A percentile compares a stretch with the other conserved stretches of the same genome.
These are phyloP conservation scores for Agarophyton chilense DNA, from an alignment of 23 red algal species.

Conservation along the genomic window DNA sequence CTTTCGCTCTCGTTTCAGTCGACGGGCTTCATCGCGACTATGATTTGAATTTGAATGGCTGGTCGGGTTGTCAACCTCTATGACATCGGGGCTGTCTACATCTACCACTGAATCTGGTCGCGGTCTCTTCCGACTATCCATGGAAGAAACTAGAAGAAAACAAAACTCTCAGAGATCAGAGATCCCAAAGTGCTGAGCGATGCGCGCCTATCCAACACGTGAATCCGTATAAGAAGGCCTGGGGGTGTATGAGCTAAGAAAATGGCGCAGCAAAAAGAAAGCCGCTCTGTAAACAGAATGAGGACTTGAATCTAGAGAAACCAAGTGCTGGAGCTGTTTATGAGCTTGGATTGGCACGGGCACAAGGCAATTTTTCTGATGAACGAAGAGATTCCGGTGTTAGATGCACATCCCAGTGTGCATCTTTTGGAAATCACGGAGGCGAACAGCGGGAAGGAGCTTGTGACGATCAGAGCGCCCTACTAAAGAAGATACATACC, in stretches of 20 bases:
- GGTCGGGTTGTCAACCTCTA: background rate
- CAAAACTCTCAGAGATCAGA: background rate
- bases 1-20: conserved; percentile 37
- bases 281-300: background rate
- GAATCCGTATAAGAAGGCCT: background rate
- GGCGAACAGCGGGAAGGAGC: too few species aligned
- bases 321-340: too few species aligned
- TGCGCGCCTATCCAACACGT: background rate
- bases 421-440: too few species aligned
- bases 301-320: background rate
- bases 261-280: background rate
- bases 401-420: too few species aligned
- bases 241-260: background rate
- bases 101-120: conserved; percentile 18
- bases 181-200: background rate
- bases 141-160: background rate
- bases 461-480: too few species aligned
- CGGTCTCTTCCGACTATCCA: conserved; percentile 22
- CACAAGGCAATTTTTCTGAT: too few species aligned
- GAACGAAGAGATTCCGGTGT: too few species aligned
- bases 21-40: conserved; percentile 45
- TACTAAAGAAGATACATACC: too few species aligned
- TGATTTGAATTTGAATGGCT: background rate
- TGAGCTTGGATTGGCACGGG: too few species aligned
- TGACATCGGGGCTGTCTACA: conserved; percentile 37